Evolutionary conservation across 1,284 basidiomycete species (phyloP).

Genomic region (Apiotrichum domesticum): DNA sequence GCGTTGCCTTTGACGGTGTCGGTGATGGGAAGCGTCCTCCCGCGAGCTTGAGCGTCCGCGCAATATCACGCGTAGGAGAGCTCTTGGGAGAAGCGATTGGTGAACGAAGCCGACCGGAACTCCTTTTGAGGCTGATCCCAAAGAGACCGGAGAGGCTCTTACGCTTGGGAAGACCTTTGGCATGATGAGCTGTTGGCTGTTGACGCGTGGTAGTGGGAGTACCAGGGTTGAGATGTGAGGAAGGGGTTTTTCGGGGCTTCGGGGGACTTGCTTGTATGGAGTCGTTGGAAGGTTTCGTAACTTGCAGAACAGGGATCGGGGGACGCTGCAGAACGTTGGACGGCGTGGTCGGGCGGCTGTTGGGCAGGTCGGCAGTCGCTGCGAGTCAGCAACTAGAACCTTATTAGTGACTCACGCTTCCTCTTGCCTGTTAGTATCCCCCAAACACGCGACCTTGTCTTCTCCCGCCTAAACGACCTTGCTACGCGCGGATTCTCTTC

Average conservation of each 20-base stretch:
- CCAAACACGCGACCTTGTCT: slow-evolving; percentile 38
- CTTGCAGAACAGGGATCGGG: slow-evolving; percentile 8
- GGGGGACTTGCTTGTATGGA: background rate
- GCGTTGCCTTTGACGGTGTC: background rate
- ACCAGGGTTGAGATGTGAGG: background rate
- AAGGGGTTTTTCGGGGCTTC: background rate
- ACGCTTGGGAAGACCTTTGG: slow-evolving; percentile 28
- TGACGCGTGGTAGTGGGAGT: background rate
- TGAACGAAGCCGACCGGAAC: slow-evolving; percentile 18
- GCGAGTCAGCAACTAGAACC: too few species aligned
- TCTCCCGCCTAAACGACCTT: slow-evolving; percentile 22
- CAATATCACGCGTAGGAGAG: background rate
- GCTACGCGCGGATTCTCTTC: slow-evolving; percentile 14
- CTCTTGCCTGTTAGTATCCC: slow-evolving; percentile 27
- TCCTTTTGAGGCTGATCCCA: slow-evolving; percentile 24
- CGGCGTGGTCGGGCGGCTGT: background rate
- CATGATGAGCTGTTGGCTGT: background rate
- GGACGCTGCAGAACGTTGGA: background rate
- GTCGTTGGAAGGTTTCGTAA: slow-evolving; percentile 24
- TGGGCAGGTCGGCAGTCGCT: too few species aligned
- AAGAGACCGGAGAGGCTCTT: slow-evolving; percentile 39
- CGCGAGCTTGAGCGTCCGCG: too few species aligned
- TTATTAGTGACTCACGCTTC: slow-evolving; percentile 10
- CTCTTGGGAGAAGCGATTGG: background rate
- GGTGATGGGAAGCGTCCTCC: too few species aligned